Evolutionary conservation across 371 early-diverging fungal species (phyloP).

Genomic region (Saksenaea vasiformis): DNA sequence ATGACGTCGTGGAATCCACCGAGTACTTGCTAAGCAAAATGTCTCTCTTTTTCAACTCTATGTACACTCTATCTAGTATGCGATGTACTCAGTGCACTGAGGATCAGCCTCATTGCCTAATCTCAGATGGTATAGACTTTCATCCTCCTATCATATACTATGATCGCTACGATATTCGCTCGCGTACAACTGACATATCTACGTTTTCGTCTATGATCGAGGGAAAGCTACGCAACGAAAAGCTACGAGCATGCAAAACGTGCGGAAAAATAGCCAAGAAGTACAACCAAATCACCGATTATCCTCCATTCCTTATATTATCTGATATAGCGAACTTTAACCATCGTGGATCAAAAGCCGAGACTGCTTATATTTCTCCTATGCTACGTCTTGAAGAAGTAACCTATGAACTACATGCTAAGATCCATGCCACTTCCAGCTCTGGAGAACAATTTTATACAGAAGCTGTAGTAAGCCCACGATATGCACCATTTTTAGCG

Average conservation of each 20-base stretch:
- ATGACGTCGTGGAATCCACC: not conserved
- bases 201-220: not conserved
- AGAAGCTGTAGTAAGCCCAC: not conserved
- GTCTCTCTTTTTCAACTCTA: not conserved
- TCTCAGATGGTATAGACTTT: not conserved
- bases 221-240: not conserved
- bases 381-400: not conserved
- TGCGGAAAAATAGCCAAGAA: not conserved
- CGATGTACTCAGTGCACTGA: not conserved
- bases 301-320: not conserved
- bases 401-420: not conserved
- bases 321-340: not conserved
- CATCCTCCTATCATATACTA: not conserved
- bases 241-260: not conserved
- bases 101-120: not conserved
- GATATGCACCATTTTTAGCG: not conserved
- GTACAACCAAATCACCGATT: not conserved
- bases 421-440: not conserved
- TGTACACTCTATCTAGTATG: not conserved
- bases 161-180: not conserved
- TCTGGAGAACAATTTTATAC: not conserved
- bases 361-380: not conserved
- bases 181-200: not conserved
- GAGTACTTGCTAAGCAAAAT: not conserved
- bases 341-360: not conserved